phyloP scores from a whole-genome alignment of 345 rosid species.

The Gossypium mustelinum region DNA sequence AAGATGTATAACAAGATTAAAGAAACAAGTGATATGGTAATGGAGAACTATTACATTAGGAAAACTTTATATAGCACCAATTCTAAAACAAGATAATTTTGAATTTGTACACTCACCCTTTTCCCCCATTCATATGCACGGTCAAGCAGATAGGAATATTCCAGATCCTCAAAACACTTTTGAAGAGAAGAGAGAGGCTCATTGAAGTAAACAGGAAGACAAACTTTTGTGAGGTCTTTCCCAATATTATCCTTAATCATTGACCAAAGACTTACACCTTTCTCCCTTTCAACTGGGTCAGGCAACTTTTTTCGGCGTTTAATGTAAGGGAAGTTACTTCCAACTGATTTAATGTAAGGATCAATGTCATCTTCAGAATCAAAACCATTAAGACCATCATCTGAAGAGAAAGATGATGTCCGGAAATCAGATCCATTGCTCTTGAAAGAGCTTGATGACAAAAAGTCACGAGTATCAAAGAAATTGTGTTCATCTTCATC shows the following conservation, averaged over 20 bases:
- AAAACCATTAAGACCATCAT: conserved; percentile 40
- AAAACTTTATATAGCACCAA: neutral
- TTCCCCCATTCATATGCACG: conserved; percentile 92
- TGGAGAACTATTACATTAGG: neutral
- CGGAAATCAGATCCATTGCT: conserved; percentile 82
- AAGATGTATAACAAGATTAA: neutral
- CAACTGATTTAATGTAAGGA: conserved; percentile 61
- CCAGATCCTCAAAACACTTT: conserved; percentile 95
- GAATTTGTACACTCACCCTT: conserved; percentile 45
- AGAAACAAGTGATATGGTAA: neutral
- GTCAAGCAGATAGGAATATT: conserved; percentile 87
- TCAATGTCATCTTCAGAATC: conserved; percentile 71
- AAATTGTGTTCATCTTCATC: conserved; percentile 81
- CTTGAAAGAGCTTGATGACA: conserved; percentile 88
- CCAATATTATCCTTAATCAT: conserved; percentile 99
- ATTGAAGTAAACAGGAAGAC: conserved; percentile 98
- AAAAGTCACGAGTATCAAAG: conserved; percentile 95
- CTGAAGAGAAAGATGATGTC: conserved; percentile 80
- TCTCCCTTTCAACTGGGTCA: conserved; percentile 86
- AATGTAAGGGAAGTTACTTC: conserved; percentile 55
- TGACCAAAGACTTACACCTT: conserved; percentile 94
- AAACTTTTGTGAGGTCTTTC: conserved; percentile 94
- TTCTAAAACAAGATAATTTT: neutral
- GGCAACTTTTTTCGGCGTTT: conserved; percentile 91
- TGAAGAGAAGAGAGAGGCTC: conserved; percentile 97